Evolutionary conservation across 2,329 filamentous ascomycete species (phyloP).

Genomic region (Pseudopyricularia javanii): DNA sequence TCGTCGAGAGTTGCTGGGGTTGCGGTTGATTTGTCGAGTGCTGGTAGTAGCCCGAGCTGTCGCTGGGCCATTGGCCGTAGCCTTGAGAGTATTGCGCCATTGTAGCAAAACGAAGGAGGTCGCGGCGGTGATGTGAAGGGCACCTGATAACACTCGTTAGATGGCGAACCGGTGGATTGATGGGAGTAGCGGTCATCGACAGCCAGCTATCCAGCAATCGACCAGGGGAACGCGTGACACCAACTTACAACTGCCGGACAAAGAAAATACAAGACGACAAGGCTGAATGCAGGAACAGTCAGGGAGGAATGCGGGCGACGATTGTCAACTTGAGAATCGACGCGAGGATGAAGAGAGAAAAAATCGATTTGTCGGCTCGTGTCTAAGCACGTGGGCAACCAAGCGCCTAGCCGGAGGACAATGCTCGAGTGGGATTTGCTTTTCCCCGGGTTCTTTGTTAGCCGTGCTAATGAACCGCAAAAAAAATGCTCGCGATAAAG

Average conservation of each 20-base stretch:
- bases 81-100: slow-evolving; percentile 28
- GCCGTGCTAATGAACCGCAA: not conserved
- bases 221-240: not conserved
- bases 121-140: not conserved
- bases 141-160: not conserved
- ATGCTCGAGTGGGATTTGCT: not conserved
- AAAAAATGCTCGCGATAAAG: not conserved
- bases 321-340: not conserved
- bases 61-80: slow-evolving; percentile 13
- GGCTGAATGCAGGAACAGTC: not conserved
- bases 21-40: slow-evolving; percentile 4
- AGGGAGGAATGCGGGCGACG: not conserved
- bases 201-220: not conserved
- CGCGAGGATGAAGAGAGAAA: not conserved
- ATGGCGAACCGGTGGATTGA: not conserved
- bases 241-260: not conserved
- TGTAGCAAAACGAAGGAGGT: not conserved
- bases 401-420: not conserved
- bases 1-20: not conserved
- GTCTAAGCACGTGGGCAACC: not conserved
- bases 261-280: not conserved
- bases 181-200: not conserved
- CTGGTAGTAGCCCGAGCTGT: not conserved
- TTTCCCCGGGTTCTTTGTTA: not conserved
- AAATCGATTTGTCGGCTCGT: not conserved